Evolutionary conservation across 2,329 filamentous ascomycete genomes (phyloP), one percentile per base, ranked within the genome.

Genomic region (Fusarium sp.): DNA sequence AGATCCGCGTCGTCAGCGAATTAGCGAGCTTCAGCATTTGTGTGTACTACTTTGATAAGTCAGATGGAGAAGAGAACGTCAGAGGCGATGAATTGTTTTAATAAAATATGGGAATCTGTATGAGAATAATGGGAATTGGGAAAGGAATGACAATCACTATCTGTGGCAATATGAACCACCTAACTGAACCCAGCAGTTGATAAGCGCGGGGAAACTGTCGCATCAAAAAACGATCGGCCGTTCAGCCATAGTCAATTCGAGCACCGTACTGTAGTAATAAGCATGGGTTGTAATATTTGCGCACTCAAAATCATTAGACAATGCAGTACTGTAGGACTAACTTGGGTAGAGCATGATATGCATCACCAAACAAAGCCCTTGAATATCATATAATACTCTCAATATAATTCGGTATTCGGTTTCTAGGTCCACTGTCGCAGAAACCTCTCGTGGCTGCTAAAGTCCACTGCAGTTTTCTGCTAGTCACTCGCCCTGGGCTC

Each of bases 1-100:
- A 60, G 35, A 60, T 51, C 65, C 35, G 66, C 55, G 65, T 66
- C 66, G 55, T 66, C 61, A 69, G 56, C 61, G 66, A 68, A 54
- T 69, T 55, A 58, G 41, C 40, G 56, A 65, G 25, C 56, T 51
- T 66, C 56, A 68, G 66, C 66, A 37, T 27, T 48, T 54, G 39
- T 33, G 35, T 41, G 50, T 64, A 23, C 21, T 27, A 49, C 41
- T 41, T 36, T 53, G 45, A 45, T 46, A 47, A 48, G 23, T 63
- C 45, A 45, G 46, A 59, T 65, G 29, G 40, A 43, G 59, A 43
- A 64, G 40, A n/a, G 53, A 63, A 46, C 52, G 46, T 20, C 58
- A 52, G 60, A 64, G 60, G 45, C 60, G 21, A 64, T 27, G 29
- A 18, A 43, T 35, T 35, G 36, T 29, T 55, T 62, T 62, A 11